A percentile compares a stretch with the other conserved stretches of the same genome.
phyloP scores from a whole-genome alignment of 202 grass and related monocot genomes.

The Sporobolus alterniflorus region DNA sequence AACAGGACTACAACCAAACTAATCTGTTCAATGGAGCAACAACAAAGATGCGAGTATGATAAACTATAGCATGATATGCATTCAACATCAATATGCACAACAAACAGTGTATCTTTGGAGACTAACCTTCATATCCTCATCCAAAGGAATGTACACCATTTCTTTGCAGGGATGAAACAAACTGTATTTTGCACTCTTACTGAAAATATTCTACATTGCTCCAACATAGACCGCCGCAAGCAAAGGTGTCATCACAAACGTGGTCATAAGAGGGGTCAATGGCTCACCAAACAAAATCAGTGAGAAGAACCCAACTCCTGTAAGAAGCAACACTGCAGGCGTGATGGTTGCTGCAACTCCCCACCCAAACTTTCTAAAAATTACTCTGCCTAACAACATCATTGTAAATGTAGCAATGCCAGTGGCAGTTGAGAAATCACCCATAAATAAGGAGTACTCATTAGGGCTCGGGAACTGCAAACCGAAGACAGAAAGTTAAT shows the following conservation, averaged over 20 bases:
- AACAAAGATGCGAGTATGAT: not conserved
- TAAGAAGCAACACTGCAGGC: conserved; percentile 89
- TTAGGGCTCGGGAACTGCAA: conserved; percentile 95
- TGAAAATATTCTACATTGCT: conserved; percentile 98
- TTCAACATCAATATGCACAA: not conserved
- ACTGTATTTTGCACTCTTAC: conserved; percentile 99
- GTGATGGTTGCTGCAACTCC: conserved; percentile 98
- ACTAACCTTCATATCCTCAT: conserved; percentile 99
- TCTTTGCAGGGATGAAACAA: conserved; percentile 99
- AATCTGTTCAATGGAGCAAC: not conserved
- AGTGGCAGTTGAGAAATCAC: conserved; percentile 97
- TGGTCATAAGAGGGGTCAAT: conserved; percentile 73
- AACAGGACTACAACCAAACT: not conserved
- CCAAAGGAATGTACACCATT: conserved; percentile 99
- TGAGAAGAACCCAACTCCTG: conserved; percentile 98
- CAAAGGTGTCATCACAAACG: conserved; percentile 85
- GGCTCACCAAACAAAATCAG: conserved; percentile 89
- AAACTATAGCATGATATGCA: conserved; percentile 1
- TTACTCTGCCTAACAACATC: conserved; percentile 96
- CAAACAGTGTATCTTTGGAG: not conserved
- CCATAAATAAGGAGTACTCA: conserved; percentile 99
- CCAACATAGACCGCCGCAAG: conserved; percentile 98
- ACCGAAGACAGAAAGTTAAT: not conserved
- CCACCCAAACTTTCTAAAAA: conserved; percentile 92
- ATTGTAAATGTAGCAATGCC: conserved; percentile 98